Evolutionary conservation across 345 rosid genomes (phyloP), one percentile per base, ranked within the genome.

Genomic region (Dipteronia sinensis): DNA sequence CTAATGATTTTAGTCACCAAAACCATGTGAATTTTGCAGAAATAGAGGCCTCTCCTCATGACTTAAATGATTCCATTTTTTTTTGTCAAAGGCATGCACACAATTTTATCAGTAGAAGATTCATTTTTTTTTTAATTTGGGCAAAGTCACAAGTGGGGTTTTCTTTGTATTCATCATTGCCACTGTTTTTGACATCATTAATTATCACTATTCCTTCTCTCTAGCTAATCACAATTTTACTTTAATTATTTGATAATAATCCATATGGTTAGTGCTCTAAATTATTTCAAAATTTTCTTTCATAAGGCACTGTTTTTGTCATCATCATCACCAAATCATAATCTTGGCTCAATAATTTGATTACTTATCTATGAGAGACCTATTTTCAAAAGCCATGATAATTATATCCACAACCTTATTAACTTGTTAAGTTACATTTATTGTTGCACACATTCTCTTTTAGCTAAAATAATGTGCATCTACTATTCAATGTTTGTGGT

Each of bases 1-100:
- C 82, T 65, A 75, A 85, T 86, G 86, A 85, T 87, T 42, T 1
- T 79, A 79, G 78, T 82, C 83, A 72, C 83, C 71, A 55, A 79
- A 59, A 85, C 76, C 84, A 83, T 67, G 83, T 80, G 83, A 78
- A 59, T 19, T 59, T 72, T 65, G 74, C 20, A 73, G 62, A 64
- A 77, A 64, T 40, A 47, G 76, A 74, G 56, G 73, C 53, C 55
- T 55, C 63, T 29, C 7, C 7, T 17, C 17, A 20, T 40, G 10
- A 22, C 69, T 47, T 17, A 9, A 80, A 80, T 77, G 68, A 84
- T 81, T 81, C 34, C 62, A 17, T 46, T 19, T 63, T 47, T 16
- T 38, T 12, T 17, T 44, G 63, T 73, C 34, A 8, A 42, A 42
- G 46, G 46, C 46, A 42, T 34, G 5, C 27, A 82, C 80, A 72